Base-by-base conservation (phyloP, 805 yeast species). In the Cyberlindnera xylosilytica region DNA sequence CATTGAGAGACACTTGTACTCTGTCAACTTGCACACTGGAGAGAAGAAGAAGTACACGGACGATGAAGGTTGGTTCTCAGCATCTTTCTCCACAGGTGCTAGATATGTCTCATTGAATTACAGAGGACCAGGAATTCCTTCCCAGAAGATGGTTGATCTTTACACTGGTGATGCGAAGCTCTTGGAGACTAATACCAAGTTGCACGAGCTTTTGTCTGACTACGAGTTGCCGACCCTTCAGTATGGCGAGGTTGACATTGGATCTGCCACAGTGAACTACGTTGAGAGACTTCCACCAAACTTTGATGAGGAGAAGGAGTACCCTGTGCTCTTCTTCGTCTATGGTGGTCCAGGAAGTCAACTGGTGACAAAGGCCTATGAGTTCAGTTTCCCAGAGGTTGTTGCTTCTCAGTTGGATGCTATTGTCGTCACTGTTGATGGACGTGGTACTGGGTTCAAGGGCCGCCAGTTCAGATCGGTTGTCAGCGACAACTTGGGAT, bases 301-400 rank as follows among this genome's bases (percentile, higher is more conserved):
- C 50, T 93, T 93, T 59, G 74, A 86, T 54, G 67, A 71, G 11
- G 54, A 64, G 8, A 50, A 53, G 27, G 56, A 51, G 16, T 89
- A 91, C 60, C 98, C 98, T 0, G 80, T 93, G 0, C 70, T 93
- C 45, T 91, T 93, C 60, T 89, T 74, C 59, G 89, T 89, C 4
- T 93, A 93, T 58, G 97, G 97, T 18, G 99, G 99, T 0, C 99
- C 99, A 8, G 93, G 89, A 27, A 85, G 96, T 6, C 98, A 93
- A 62, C 70, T 77, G 41, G 97, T 91, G 6, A 67, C 72, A 33
- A 79, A 84, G 48, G 58, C 67, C 12, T 88, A 79, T 56, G 58
- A 74, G 0, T 65, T 84, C 24, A 71, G 75, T 8, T 90, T 88
- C 63, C 84, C 90, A 47, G 76, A 84, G 22, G 81, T 86, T 10